Percentiles rank a stretch among this genome's conserved stretches.
Evolutionary conservation across 495 filamentous ascomycete species (phyloP).

Genomic region (Aspergillus olivimuriae): DNA sequence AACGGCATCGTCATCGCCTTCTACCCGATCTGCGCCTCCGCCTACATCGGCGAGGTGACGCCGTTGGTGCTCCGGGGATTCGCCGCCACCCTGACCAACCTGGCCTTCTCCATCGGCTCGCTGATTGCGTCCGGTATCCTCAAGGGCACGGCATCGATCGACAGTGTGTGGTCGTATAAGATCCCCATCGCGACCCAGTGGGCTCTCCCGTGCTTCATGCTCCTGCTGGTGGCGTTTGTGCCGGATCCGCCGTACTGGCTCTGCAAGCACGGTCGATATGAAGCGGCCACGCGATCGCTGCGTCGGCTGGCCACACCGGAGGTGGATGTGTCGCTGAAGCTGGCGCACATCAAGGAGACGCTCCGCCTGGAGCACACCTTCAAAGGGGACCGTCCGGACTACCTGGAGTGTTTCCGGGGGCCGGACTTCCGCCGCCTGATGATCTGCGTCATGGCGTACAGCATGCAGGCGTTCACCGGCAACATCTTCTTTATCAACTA

Average conservation of each 20-base stretch:
- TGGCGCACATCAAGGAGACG: constrained; percentile 31
- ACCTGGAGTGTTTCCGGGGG: constrained; percentile 39
- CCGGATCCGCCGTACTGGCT: constrained; percentile 48
- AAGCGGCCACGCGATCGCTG: constrained; percentile 31
- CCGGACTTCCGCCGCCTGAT: constrained; percentile 38
- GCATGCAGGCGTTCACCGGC: constrained; percentile 38
- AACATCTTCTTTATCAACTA: constrained; percentile 28
- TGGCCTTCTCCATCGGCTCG: constrained; percentile 33
- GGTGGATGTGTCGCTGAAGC: constrained; percentile 14
- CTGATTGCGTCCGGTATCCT: constrained; percentile 34
- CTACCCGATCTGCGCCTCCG: constrained; percentile 30
- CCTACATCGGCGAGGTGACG: constrained; percentile 31
- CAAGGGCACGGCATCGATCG: constrained; percentile 27
- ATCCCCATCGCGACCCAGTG: constrained; percentile 34
- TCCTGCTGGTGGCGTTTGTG: constrained; percentile 33
- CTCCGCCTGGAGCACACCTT: constrained; percentile 30
- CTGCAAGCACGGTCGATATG: constrained; percentile 32
- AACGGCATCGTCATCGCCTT: constrained; percentile 30
- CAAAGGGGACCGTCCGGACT: constrained; percentile 35
- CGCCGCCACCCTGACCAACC: constrained; percentile 31
- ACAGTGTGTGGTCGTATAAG: constrained; percentile 27
- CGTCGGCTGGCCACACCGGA: constrained; percentile 23
- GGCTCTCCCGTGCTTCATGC: constrained; percentile 24
- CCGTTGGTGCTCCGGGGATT: constrained; percentile 36
- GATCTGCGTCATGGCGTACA: constrained; percentile 44